phyloP scores from a whole-genome alignment of 2,329 filamentous ascomycete genomes.

The Pseudogymnoascus sp. region DNA sequence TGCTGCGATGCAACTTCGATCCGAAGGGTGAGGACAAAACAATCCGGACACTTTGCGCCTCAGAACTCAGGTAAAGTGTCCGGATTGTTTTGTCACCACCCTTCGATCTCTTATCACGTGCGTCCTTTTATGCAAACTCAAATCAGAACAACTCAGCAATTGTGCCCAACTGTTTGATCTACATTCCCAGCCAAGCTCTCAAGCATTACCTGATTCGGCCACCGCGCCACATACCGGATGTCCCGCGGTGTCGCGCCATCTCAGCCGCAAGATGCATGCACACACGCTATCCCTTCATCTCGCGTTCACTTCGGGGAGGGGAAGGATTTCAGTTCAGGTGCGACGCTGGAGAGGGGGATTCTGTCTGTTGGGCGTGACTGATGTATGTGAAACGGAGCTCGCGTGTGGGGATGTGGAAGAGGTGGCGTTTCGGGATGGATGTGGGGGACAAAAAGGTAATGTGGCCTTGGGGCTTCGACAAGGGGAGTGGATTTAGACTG shows the following conservation, averaged over 20 bases:
- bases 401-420: constrained; percentile 2
- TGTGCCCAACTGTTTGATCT: neutral
- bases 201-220: neutral
- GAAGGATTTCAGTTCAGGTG: neutral
- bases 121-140: neutral
- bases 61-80: too few relatives aligned
- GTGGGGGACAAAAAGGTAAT: neutral
- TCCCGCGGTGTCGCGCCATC: neutral
- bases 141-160: neutral
- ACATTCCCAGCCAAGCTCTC: neutral
- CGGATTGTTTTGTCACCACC: too few relatives aligned
- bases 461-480: neutral
- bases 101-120: neutral
- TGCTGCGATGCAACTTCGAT: too few relatives aligned
- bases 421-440: constrained; percentile 6
- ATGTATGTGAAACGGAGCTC: constrained; percentile 5
- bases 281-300: constrained; percentile 1
- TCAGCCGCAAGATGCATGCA: neutral
- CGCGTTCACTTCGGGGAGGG: neutral
- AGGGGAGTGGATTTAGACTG: neutral
- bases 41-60: too few relatives aligned
- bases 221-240: neutral
- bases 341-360: neutral
- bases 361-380: neutral
- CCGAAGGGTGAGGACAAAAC: too few relatives aligned